phyloP scores from a whole-genome alignment of 768 basidiomycete genomes.

The Obba rivulosa region DNA sequence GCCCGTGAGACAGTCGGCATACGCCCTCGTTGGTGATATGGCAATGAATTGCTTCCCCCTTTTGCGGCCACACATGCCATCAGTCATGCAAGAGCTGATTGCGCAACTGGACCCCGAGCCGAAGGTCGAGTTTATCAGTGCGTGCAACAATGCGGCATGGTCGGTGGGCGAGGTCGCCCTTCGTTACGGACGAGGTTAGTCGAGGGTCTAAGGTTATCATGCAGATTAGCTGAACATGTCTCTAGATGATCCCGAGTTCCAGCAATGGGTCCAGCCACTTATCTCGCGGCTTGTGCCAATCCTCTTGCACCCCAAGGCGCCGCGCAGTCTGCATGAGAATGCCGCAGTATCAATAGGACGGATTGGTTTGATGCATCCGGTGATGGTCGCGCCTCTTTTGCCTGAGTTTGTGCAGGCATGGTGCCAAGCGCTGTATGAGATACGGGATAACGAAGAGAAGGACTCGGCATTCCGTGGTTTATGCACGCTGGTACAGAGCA shows the following conservation, averaged over 20 bases:
- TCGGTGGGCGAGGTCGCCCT: constrained; percentile 98
- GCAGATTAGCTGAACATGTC: constrained; percentile 3
- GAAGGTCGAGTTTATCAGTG: constrained; percentile 89
- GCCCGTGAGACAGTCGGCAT: constrained; percentile 91
- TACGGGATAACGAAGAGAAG: constrained; percentile 99
- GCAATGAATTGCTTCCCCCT: constrained; percentile 93
- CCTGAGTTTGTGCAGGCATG: constrained; percentile 90
- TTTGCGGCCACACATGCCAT: constrained; percentile 79
- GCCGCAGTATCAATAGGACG: constrained; percentile 98
- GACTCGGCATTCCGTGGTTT: constrained; percentile 98
- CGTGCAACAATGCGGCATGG: constrained; percentile 99
- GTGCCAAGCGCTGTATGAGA: constrained; percentile 97
- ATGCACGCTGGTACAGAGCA: constrained; percentile 91
- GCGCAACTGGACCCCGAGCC: constrained; percentile 90
- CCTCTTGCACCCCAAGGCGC: constrained; percentile 86
- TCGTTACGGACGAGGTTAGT: constrained; percentile 76
- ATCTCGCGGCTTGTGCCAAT: constrained; percentile 91
- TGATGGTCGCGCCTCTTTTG: constrained; percentile 82
- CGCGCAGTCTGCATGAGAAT: constrained; percentile 93
- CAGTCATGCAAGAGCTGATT: constrained; percentile 87
- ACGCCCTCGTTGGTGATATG: constrained; percentile 97
- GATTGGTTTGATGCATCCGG: constrained; percentile 89
- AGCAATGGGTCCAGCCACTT: constrained; percentile 84
- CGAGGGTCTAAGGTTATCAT: background rate
- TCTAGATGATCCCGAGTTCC: constrained; percentile 78